Evolutionary conservation across 257 asterid species (phyloP), one percentile per base, ranked within the genome.

Genomic region (Solanum verrucosum): DNA sequence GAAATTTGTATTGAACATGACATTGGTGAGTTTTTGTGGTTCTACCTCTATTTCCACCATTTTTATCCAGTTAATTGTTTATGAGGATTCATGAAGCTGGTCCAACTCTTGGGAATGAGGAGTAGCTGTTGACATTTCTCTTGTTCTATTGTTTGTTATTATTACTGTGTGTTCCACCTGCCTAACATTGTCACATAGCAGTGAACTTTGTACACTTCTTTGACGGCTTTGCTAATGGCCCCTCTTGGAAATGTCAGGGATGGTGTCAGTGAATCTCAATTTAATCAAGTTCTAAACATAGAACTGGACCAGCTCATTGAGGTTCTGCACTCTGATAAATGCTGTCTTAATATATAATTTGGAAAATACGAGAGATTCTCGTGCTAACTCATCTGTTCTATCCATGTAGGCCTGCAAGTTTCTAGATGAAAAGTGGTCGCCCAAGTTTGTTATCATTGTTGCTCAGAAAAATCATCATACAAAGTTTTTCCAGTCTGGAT

Each of bases 381-480:
- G 42, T 67, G 87, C 85, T 67, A 65, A 59, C 18, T 46, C 25
- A 5, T 37, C 21, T 4, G 35, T 16, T 35, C 34, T 88, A 67
- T 90, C 37, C 90, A 95, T 90, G 68, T 90, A 97, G 98, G 95
- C 98, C 8, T 97, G 98, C 88, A 95, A 95, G 87, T 93, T 91
- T 84, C 96, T 97, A 0, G 99, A 96, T 12, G 98, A 94, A 42
- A 93, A 90, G 4, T 97, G 99, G 98, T 67, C 78, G 6, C 98
- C 99, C 7, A 96, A 95, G 90, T 97, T 96, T 84, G 95, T 93
- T 33, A 95, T 96, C 37, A 96, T 97, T 71, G 88, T 97, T 85
- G 98, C 98, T 3, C 98, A 97, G 91, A 97, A 97, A 46, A 97
- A 97, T 72, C 99, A 97, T 89, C 99, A 97, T 34, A 97, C 99